A percentile compares a stretch with the other conserved stretches of the same genome.
These are phyloP conservation scores for Gypsophila paniculata DNA, from an alignment of 179 eudicot species.

Conservation along the genomic window DNA sequence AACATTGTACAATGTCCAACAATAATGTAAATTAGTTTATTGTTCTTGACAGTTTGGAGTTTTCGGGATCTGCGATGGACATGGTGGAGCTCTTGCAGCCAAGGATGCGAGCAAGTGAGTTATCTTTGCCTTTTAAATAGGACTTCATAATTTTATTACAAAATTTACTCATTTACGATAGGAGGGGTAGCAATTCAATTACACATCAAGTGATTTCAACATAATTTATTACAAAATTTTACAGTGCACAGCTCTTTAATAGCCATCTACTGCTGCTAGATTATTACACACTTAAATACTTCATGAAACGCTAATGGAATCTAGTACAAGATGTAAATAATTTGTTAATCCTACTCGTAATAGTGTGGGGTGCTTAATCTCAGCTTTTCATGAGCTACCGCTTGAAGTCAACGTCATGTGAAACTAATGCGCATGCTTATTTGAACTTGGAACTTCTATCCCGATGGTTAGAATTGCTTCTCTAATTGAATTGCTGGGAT, in stretches of 20 bases:
- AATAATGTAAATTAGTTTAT: slow-evolving; percentile 17
- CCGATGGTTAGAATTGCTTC: neutral
- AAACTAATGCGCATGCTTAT: slow-evolving; percentile 1
- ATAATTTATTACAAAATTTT: neutral
- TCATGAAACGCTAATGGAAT: neutral
- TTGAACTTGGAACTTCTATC: neutral
- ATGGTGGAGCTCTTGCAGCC: slow-evolving; percentile 90
- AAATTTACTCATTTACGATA: no score
- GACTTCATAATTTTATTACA: neutral
- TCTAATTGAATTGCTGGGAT: slow-evolving; percentile 9
- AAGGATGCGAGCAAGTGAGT: slow-evolving; percentile 87
- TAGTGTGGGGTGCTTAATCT: neutral
- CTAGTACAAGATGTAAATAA: neutral
- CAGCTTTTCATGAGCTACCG: neutral
- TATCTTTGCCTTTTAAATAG: slow-evolving; percentile 15
- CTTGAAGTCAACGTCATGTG: neutral
- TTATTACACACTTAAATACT: neutral
- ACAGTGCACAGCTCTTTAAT: neutral
- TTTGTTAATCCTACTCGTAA: neutral
- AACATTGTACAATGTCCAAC: neutral
- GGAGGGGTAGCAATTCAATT: no score
- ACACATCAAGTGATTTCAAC: no score
- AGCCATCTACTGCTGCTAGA: slow-evolving; percentile 12
- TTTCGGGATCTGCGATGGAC: slow-evolving; percentile 95
- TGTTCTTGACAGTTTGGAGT: slow-evolving; percentile 73